Percentiles rank a stretch among this genome's conserved stretches.
Evolutionary conservation across 2,329 filamentous ascomycete genomes (phyloP).

Genomic region (Cercospora sp.): DNA sequence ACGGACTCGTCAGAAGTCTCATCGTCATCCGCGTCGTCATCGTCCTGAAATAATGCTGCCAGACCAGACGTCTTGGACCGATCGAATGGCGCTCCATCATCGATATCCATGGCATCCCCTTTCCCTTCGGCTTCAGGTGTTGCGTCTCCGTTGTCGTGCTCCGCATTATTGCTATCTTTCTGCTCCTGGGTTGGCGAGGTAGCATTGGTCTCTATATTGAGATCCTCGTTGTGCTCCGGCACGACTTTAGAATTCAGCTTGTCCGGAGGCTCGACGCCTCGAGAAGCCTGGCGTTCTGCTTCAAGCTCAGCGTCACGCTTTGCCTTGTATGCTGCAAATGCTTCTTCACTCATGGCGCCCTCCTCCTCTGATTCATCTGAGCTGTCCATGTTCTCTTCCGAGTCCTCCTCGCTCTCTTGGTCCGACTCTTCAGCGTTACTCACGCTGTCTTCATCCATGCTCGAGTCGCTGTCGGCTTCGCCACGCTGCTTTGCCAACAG

Average conservation of each 20-base stretch:
- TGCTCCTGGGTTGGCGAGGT: not conserved
- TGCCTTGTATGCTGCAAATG: constrained; percentile 35
- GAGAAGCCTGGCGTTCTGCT: constrained; percentile 33
- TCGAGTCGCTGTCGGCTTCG: constrained; percentile 33
- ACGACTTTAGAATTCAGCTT: constrained; percentile 37
- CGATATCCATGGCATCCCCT: constrained; percentile 12
- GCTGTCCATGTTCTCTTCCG: constrained; percentile 37
- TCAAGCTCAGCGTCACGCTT: constrained; percentile 28
- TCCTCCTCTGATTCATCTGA: constrained; percentile 47
- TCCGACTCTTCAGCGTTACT: constrained; percentile 37
- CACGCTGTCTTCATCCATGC: constrained; percentile 33
- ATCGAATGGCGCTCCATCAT: not conserved
- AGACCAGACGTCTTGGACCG: not conserved
- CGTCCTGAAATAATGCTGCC: constrained; percentile 30
- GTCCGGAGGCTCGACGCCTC: constrained; percentile 34
- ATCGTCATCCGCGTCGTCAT: constrained; percentile 44
- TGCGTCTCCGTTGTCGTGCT: not conserved
- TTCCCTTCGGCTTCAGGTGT: not conserved
- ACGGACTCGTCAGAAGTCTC: constrained; percentile 42
- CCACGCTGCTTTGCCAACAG: constrained; percentile 38
- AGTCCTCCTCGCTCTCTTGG: constrained; percentile 33
- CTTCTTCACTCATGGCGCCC: constrained; percentile 58
- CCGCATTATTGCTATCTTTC: not conserved
- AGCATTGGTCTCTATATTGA: not conserved
- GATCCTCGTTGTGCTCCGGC: constrained; percentile 25